These are phyloP conservation scores for Metschnikowia vanudenii DNA, from an alignment of 805 yeast species.

Conservation along the genomic window DNA sequence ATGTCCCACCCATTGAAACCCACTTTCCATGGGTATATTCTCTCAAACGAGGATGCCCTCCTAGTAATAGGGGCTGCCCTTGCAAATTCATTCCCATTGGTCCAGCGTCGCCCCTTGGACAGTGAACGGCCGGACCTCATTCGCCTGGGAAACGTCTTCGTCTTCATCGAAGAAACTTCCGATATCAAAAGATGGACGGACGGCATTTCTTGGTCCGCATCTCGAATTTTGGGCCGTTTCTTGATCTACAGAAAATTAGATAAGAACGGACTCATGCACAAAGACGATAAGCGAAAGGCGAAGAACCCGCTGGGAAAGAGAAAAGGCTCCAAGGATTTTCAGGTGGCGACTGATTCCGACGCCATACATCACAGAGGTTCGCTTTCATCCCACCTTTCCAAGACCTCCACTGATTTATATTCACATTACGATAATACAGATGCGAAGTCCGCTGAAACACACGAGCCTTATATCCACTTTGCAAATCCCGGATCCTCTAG, in stretches of 20 bases:
- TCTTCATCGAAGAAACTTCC: conserved; percentile 76
- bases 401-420: neutral
- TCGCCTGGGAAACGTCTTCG: conserved; percentile 75
- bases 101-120: conserved; percentile 80
- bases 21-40: conserved; percentile 60
- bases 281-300: conserved; percentile 44
- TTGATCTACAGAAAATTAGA: conserved; percentile 72
- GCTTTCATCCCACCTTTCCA: neutral
- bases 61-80: conserved; percentile 77
- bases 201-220: conserved; percentile 93
- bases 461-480: neutral
- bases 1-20: conserved; percentile 11
- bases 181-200: conserved; percentile 96
- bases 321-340: neutral
- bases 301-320: conserved; percentile 21
- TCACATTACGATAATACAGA: conserved; percentile 8
- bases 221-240: conserved; percentile 82
- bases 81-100: conserved; percentile 55
- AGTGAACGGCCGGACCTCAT: conserved; percentile 67
- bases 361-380: neutral
- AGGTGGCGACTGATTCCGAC: neutral
- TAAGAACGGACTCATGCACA: conserved; percentile 37
- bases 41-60: conserved; percentile 80
- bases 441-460: neutral
- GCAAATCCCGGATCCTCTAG: neutral